These are phyloP conservation scores for Gnomoniopsis smithogilvyi DNA, from an alignment of 2,329 filamentous ascomycete genomes.

Conservation along the genomic window DNA sequence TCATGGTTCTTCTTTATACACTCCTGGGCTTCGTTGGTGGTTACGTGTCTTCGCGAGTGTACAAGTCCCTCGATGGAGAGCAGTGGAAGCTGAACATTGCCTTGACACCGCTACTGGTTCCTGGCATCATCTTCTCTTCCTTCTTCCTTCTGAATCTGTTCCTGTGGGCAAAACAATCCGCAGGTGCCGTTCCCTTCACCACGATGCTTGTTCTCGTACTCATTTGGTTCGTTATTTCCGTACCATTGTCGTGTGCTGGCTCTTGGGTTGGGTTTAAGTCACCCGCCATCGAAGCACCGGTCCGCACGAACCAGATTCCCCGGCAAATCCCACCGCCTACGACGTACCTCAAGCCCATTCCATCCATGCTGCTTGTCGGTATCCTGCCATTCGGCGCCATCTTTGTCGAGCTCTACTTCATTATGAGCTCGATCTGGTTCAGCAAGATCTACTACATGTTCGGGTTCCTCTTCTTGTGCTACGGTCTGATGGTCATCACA, in stretches of 20 bases:
- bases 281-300: constrained; percentile 68
- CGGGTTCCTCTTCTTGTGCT: constrained; percentile 96
- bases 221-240: constrained; percentile 97
- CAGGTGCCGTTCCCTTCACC: constrained; percentile 90
- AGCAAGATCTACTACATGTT: constrained; percentile 99
- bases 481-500: constrained; percentile 94
- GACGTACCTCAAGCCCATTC: constrained; percentile 80
- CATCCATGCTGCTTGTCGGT: constrained; percentile 88
- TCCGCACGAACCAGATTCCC: constrained; percentile 96
- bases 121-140: constrained; percentile 76
- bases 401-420: constrained; percentile 98
- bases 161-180: constrained; percentile 89
- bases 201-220: constrained; percentile 92
- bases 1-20: constrained; percentile 91
- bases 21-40: constrained; percentile 89
- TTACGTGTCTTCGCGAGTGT: constrained; percentile 84
- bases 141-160: constrained; percentile 97
- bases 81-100: constrained; percentile 93
- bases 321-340: constrained; percentile 86
- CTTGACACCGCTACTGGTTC: constrained; percentile 81
- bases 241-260: constrained; percentile 84
- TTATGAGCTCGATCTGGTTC: constrained; percentile 99
- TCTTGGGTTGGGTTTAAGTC: constrained; percentile 92
- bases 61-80: constrained; percentile 91
- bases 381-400: constrained; percentile 94